These are phyloP conservation scores for Paecilomyces formosus DNA, from an alignment of 2,329 filamentous ascomycete genomes.

Conservation along the genomic window DNA sequence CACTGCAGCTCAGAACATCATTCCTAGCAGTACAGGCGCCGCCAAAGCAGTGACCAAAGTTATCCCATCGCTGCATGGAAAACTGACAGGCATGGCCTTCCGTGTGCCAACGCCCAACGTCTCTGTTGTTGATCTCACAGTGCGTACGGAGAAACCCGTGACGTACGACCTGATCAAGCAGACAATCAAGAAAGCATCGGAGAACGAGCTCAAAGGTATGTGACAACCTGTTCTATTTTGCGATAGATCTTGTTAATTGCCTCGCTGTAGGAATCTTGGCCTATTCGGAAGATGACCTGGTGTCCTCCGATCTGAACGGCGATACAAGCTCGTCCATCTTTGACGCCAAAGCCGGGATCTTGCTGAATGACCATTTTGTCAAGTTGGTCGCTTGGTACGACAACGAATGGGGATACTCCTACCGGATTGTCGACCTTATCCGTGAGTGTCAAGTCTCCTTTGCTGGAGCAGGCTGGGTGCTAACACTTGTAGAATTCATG, in stretches of 20 bases:
- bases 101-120: conserved; percentile 92
- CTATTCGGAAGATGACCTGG: conserved; percentile 86
- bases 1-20: conserved; percentile 92
- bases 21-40: conserved; percentile 86
- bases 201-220: not conserved
- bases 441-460: not conserved
- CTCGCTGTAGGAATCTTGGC: conserved; percentile 58
- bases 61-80: conserved; percentile 85
- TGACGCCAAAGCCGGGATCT: conserved; percentile 89
- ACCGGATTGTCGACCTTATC: conserved; percentile 67
- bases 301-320: conserved; percentile 81
- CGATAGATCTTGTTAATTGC: conserved; percentile 31
- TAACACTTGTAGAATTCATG: not conserved
- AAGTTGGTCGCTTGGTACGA: conserved; percentile 93
- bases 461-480: not conserved
- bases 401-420: conserved; percentile 95
- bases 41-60: conserved; percentile 96
- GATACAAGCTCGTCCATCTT: conserved; percentile 85
- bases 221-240: not conserved
- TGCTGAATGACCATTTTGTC: conserved; percentile 87
- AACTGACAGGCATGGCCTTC: conserved; percentile 93
- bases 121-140: conserved; percentile 87
- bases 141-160: conserved; percentile 72
- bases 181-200: conserved; percentile 53
- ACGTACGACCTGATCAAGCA: conserved; percentile 66